Percentiles rank a stretch among this genome's conserved stretches.
Conservation (phyloP, 2,329 filamentous ascomycete genomes). For the Cyphellophora attinorum region DNA sequence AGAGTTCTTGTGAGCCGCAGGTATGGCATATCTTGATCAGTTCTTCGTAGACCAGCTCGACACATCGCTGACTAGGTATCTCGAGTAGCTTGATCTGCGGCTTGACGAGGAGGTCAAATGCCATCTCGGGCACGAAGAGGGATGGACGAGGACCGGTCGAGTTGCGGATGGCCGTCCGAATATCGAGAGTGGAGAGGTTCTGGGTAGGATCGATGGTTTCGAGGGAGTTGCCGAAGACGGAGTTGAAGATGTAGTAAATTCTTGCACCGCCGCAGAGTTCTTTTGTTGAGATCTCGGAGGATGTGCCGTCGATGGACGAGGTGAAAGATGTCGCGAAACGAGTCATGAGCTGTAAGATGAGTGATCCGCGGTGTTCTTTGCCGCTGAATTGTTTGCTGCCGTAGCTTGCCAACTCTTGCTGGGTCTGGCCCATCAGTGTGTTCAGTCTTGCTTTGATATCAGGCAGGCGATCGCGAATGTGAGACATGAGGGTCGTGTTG, state of each 20-base stretch:
- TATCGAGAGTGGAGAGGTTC: constrained; percentile 89
- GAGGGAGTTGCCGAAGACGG: constrained; percentile 90
- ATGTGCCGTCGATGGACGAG: constrained; percentile 96
- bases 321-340: constrained; percentile 97
- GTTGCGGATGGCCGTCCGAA: constrained; percentile 93
- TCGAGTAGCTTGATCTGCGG: constrained; percentile 97
- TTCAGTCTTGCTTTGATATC: constrained; percentile 98
- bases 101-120: constrained; percentile 94
- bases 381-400: constrained; percentile 96
- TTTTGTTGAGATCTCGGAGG: constrained; percentile 96
- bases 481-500: constrained; percentile 88
- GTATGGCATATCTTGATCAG: constrained; percentile 99
- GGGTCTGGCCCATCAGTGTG: constrained; percentile 98
- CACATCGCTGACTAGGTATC: constrained; percentile 87
- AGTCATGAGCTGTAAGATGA: constrained; percentile 96
- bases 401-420: constrained; percentile 95
- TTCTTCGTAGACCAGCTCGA: constrained; percentile 97
- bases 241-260: constrained; percentile 99
- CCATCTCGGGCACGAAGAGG: constrained; percentile 93
- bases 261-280: constrained; percentile 89
- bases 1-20: constrained; percentile 88
- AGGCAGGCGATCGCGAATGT: constrained; percentile 89
- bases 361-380: constrained; percentile 88
- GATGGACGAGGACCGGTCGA: constrained; percentile 93
- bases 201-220: constrained; percentile 94